phyloP scores from a whole-genome alignment of 1,139 yeast species.

The Taphrina communis region DNA sequence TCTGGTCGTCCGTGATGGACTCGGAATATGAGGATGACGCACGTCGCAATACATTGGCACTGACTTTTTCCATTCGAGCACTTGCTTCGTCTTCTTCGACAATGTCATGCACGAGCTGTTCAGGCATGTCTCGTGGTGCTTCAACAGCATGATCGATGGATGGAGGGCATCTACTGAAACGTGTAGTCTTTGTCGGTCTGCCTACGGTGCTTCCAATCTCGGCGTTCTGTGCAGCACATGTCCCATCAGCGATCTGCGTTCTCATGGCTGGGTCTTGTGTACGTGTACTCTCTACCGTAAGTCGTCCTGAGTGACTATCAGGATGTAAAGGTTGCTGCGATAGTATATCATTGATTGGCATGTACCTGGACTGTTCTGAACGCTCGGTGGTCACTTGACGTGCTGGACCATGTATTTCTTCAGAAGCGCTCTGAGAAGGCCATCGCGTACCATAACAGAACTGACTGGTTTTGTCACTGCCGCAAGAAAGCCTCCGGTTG shows the following conservation, averaged over 20 bases:
- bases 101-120: conserved; percentile 16
- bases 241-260: background rate
- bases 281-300: background rate
- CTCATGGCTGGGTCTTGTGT: background rate
- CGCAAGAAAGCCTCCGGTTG: background rate
- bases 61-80: conserved; percentile 6
- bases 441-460: background rate
- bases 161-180: background rate
- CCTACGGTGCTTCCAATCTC: background rate
- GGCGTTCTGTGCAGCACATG: background rate
- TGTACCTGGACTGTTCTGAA: too few relatives aligned
- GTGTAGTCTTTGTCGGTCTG: background rate
- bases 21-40: background rate
- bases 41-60: background rate
- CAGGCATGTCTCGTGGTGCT: too few relatives aligned
- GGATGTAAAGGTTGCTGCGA: too few relatives aligned
- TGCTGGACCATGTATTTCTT: too few relatives aligned
- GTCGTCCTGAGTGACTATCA: background rate
- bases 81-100: conserved; percentile 23
- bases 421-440: background rate
- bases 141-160: too few relatives aligned
- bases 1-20: conserved; percentile 2
- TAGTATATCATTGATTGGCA: too few relatives aligned
- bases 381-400: too few relatives aligned
- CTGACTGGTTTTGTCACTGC: background rate